These are phyloP conservation scores for Pseudogymnoascus sp. DNA, from an alignment of 2,329 filamentous ascomycete genomes.

Conservation along the genomic window DNA sequence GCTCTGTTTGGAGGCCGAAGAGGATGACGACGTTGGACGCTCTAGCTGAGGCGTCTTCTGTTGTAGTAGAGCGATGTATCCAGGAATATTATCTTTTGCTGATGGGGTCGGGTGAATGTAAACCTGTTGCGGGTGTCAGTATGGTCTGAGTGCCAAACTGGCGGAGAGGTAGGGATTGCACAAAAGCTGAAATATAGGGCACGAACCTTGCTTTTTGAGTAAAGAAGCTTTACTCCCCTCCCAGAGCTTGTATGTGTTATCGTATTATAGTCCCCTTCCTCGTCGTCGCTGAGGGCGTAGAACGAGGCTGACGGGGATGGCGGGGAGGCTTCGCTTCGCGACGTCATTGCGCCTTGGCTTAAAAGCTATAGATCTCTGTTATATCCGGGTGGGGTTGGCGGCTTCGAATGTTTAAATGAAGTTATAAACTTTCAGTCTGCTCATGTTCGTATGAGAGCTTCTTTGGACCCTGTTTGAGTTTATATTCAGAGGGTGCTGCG, in stretches of 20 bases:
- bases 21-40: slow-evolving; percentile 23
- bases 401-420: neutral
- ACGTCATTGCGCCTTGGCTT: slow-evolving; percentile 21
- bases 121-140: slow-evolving; percentile 47
- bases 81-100: slow-evolving; percentile 89
- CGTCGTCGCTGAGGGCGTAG: slow-evolving; percentile 94
- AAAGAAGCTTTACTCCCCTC: slow-evolving; percentile 84
- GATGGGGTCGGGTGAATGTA: slow-evolving; percentile 93
- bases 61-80: slow-evolving; percentile 86
- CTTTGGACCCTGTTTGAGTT: neutral
- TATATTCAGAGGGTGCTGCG: neutral
- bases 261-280: slow-evolving; percentile 90
- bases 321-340: slow-evolving; percentile 25
- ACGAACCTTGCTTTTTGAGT: slow-evolving; percentile 81
- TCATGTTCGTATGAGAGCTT: neutral
- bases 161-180: neutral
- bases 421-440: neutral
- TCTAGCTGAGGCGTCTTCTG: slow-evolving; percentile 54
- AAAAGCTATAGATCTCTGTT: slow-evolving; percentile 2
- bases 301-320: slow-evolving; percentile 77
- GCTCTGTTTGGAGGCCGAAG: slow-evolving; percentile 34
- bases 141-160: slow-evolving; percentile 15
- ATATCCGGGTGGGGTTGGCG: neutral
- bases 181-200: slow-evolving; percentile 30
- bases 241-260: slow-evolving; percentile 71